Percentiles rank a stretch among this genome's conserved stretches.
phyloP scores from a whole-genome alignment of 2,329 filamentous ascomycete genomes.

The Fusarium sambucinum region DNA sequence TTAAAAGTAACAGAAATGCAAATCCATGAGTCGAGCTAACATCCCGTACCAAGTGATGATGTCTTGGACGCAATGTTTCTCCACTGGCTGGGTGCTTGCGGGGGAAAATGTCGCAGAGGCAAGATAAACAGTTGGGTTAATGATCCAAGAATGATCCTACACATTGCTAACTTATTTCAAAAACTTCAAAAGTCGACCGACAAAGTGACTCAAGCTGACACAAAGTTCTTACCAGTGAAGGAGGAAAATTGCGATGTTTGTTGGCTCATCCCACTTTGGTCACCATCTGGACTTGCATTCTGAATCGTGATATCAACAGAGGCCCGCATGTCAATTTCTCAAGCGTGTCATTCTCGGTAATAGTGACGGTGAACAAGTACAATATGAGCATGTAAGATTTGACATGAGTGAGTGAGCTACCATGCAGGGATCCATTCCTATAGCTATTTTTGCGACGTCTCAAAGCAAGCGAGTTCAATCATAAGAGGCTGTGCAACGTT shows the following conservation, averaged over 20 bases:
- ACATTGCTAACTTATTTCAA: not conserved
- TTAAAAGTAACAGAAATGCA: not conserved
- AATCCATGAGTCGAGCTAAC: not conserved
- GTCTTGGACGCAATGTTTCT: not conserved
- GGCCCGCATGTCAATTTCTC: slow-evolving; percentile 17
- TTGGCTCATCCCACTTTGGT: not conserved
- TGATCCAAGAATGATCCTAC: not conserved
- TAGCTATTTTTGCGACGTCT: slow-evolving; percentile 18
- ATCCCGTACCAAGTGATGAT: not conserved
- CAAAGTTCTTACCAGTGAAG: not conserved
- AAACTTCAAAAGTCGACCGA: not conserved
- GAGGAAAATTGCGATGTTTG: not conserved
- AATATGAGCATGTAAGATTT: slow-evolving; percentile 12
- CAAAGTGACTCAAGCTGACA: not conserved
- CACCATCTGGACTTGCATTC: slow-evolving; percentile 4
- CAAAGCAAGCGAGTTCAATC: not conserved
- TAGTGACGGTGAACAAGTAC: not conserved
- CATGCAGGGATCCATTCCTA: slow-evolving; percentile 3
- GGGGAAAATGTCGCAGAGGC: not conserved
- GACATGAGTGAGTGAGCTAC: slow-evolving; percentile 15
- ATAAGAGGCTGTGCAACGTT: slow-evolving; percentile 38
- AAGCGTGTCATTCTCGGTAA: not conserved
- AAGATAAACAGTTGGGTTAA: not conserved
- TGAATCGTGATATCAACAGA: slow-evolving; percentile 1
- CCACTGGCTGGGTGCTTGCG: not conserved